These are phyloP conservation scores for Aspergillus sojae DNA, from an alignment of 2,329 filamentous ascomycete genomes.

Conservation along the genomic window DNA sequence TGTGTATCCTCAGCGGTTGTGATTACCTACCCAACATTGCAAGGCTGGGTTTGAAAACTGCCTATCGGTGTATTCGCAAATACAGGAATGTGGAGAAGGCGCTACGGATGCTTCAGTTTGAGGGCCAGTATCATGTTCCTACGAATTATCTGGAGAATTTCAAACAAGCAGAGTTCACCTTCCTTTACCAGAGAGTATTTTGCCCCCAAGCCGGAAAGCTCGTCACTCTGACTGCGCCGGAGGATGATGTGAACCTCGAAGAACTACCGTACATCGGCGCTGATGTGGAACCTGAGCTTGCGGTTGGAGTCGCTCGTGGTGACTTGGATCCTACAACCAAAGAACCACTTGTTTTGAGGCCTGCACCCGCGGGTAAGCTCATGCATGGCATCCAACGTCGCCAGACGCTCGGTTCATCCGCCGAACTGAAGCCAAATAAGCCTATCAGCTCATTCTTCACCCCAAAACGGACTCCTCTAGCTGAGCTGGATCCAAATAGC, in stretches of 20 bases:
- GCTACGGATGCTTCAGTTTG: slow-evolving; percentile 81
- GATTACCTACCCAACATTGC: slow-evolving; percentile 89
- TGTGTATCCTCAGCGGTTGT: slow-evolving; percentile 96
- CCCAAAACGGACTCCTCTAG: slow-evolving; percentile 63
- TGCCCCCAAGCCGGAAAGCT: slow-evolving; percentile 73
- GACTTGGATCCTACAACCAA: slow-evolving; percentile 92
- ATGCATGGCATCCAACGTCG: slow-evolving; percentile 39
- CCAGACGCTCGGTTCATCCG: slow-evolving; percentile 46
- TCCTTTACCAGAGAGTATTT: slow-evolving; percentile 92
- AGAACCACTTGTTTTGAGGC: slow-evolving; percentile 54
- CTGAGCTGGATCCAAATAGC: slow-evolving; percentile 68
- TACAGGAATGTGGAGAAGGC: slow-evolving; percentile 84
- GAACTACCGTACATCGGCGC: slow-evolving; percentile 82
- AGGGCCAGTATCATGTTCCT: slow-evolving; percentile 81
- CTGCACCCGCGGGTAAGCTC: slow-evolving; percentile 33
- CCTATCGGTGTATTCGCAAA: slow-evolving; percentile 85
- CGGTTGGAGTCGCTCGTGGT: slow-evolving; percentile 74
- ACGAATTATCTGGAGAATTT: slow-evolving; percentile 80
- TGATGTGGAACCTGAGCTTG: slow-evolving; percentile 68
- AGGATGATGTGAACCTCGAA: slow-evolving; percentile 63
- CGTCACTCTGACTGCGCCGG: slow-evolving; percentile 73
- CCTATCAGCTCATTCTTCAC: slow-evolving; percentile 69
- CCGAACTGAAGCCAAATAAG: slow-evolving; percentile 61
- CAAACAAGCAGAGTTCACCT: slow-evolving; percentile 84
- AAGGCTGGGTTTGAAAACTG: slow-evolving; percentile 88